Conservation (phyloP, 192 early-diverging fungal species). For the Umbelopsis vinacea region DNA sequence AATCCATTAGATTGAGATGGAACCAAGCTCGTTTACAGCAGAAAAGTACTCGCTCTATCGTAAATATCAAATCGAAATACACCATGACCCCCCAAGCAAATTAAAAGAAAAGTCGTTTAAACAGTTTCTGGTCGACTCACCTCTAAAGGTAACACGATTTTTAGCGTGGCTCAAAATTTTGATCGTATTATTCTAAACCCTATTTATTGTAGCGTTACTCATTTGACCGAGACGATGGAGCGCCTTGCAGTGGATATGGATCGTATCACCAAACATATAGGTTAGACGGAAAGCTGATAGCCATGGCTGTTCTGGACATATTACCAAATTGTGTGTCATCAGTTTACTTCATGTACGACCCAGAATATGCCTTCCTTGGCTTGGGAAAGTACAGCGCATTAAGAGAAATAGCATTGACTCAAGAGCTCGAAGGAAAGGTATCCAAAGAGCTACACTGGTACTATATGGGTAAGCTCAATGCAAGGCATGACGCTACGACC, state of each 20-base stretch:
- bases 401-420: constrained; percentile 75
- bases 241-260: constrained; percentile 56
- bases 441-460: constrained; percentile 72
- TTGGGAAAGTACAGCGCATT: constrained; percentile 89
- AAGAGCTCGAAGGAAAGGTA: constrained; percentile 46
- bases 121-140: constrained; percentile 79
- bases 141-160: constrained; percentile 53
- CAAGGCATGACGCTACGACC: background rate
- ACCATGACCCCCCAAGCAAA: constrained; percentile 68
- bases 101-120: constrained; percentile 54
- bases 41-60: constrained; percentile 79
- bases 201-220: background rate
- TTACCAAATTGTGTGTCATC: constrained; percentile 87
- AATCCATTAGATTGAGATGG: constrained; percentile 54
- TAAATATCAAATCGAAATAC: constrained; percentile 84
- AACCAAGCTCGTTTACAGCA: constrained; percentile 67
- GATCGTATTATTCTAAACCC: background rate
- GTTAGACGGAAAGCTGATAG: constrained; percentile 78
- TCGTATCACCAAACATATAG: constrained; percentile 94
- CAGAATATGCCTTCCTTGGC: constrained; percentile 73
- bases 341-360: constrained; percentile 96
- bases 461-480: constrained; percentile 77
- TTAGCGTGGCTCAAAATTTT: background rate
- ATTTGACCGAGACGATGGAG: constrained; percentile 4
- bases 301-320: constrained; percentile 93